Evolutionary conservation across 1,284 basidiomycete species (phyloP).

Genomic region (Rhodotorula sp.): DNA sequence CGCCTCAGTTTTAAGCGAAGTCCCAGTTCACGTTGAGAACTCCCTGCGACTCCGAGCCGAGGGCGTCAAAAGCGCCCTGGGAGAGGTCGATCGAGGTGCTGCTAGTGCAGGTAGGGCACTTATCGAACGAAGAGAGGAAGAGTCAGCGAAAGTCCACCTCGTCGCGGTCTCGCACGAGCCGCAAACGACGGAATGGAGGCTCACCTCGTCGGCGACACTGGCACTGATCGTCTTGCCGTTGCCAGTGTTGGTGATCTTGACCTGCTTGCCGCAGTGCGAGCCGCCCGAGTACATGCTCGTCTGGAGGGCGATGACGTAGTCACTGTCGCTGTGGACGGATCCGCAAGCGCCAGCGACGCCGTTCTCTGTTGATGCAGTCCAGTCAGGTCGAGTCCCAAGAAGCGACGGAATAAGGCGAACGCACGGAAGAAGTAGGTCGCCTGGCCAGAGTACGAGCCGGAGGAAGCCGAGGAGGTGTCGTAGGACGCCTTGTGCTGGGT

Average conservation of each 20-base stretch:
- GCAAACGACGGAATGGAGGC: not conserved
- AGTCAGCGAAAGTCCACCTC: too few relatives aligned
- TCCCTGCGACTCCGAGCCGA: not conserved
- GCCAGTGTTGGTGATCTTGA: slow-evolving; percentile 45
- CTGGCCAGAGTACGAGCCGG: slow-evolving; percentile 44
- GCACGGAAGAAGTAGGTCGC: slow-evolving; percentile 50
- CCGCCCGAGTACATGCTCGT: slow-evolving; percentile 50
- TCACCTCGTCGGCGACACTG: slow-evolving; percentile 40
- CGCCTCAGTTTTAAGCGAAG: too few relatives aligned
- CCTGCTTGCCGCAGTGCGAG: slow-evolving; percentile 59
- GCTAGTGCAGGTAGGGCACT: slow-evolving; percentile 18
- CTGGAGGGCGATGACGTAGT: slow-evolving; percentile 62
- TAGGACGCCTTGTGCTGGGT: slow-evolving; percentile 49
- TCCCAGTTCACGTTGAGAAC: not conserved
- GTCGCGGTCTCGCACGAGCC: too few relatives aligned
- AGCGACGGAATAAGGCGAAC: slow-evolving; percentile 58
- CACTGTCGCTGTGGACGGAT: slow-evolving; percentile 9
- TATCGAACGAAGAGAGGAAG: not conserved
- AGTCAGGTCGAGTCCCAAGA: slow-evolving; percentile 33
- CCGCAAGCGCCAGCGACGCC: slow-evolving; percentile 39
- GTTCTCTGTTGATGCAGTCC: slow-evolving; percentile 28
- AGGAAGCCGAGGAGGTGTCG: slow-evolving; percentile 61
- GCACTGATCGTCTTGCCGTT: slow-evolving; percentile 63
- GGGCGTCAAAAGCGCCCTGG: slow-evolving; percentile 27
- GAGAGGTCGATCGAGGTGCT: slow-evolving; percentile 17